A percentile compares a stretch with the other conserved stretches of the same genome.
These are phyloP conservation scores for Amaranthus hypochondriacus DNA, from an alignment of 148 eudicot species.

Conservation along the genomic window DNA sequence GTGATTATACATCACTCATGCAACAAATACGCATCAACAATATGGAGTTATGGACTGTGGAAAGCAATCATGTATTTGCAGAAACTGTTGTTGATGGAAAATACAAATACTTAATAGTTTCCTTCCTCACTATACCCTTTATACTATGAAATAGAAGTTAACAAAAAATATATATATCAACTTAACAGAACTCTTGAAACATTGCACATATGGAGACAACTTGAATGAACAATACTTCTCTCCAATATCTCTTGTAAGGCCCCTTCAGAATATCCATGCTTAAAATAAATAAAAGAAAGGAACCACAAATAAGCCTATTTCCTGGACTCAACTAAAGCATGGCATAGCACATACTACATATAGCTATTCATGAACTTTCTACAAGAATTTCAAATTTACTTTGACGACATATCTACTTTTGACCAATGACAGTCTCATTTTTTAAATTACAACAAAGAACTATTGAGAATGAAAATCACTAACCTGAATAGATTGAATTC, in stretches of 20 bases:
- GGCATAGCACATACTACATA: background rate
- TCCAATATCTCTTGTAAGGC: background rate
- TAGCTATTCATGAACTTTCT: background rate
- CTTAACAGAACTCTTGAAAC: background rate
- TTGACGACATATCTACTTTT: no score
- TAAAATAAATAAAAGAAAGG: no score
- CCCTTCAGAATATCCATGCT: background rate
- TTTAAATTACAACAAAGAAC: background rate
- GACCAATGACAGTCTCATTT: no score
- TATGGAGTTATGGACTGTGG: background rate
- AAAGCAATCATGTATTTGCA: no score
- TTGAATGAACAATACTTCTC: background rate
- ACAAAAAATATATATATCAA: background rate
- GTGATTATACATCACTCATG: background rate
- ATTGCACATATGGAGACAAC: background rate
- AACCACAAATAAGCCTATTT: background rate
- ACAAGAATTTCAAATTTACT: background rate
- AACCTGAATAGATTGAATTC: slow-evolving; percentile 45
- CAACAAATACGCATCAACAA: background rate
- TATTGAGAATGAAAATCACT: slow-evolving; percentile 9
- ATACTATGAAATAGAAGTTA: background rate
- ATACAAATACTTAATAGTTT: background rate
- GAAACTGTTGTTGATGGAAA: background rate
- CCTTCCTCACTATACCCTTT: no score
- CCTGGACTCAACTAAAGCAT: background rate